Percentiles rank a stretch among this genome's conserved stretches.
phyloP scores from a whole-genome alignment of 2,329 filamentous ascomycete genomes.

The Xylariaceae sp. region DNA sequence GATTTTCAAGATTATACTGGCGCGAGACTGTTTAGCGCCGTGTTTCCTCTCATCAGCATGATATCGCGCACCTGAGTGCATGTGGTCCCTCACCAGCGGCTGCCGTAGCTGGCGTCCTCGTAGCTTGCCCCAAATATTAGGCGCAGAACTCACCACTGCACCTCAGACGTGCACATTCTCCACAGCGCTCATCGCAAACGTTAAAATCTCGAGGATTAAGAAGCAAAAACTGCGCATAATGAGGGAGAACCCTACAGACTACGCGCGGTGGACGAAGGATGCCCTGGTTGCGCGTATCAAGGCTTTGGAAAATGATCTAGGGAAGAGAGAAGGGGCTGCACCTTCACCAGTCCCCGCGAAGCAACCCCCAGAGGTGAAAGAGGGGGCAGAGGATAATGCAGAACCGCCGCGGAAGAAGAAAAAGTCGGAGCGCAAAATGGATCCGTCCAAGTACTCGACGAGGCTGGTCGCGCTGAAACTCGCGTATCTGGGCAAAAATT shows the following conservation, averaged over 20 bases:
- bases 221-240: conserved; percentile 17
- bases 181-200: conserved; percentile 15
- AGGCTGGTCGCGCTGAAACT: conserved; percentile 88
- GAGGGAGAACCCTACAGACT: conserved; percentile 39
- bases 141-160: conserved; percentile 4
- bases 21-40: too few relatives aligned
- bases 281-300: conserved; percentile 67
- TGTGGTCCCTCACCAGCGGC: conserved; percentile 13
- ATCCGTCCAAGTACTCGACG: conserved; percentile 77
- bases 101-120: conserved; percentile 22
- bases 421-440: conserved; percentile 54
- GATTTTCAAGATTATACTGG: too few relatives aligned
- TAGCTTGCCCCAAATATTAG: conserved; percentile 12
- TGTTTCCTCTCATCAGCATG: too few relatives aligned
- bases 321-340: conserved; percentile 7
- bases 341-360: neutral
- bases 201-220: neutral
- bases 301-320: conserved; percentile 60
- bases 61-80: too few relatives aligned
- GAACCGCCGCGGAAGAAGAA: conserved; percentile 38
- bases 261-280: conserved; percentile 66
- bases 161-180: conserved; percentile 20
- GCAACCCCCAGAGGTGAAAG: conserved; percentile 20
- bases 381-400: conserved; percentile 40
- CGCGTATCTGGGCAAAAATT: conserved; percentile 85